Conservation (phyloP, 257 asterid species). For the Salvia rosmarinus region DNA sequence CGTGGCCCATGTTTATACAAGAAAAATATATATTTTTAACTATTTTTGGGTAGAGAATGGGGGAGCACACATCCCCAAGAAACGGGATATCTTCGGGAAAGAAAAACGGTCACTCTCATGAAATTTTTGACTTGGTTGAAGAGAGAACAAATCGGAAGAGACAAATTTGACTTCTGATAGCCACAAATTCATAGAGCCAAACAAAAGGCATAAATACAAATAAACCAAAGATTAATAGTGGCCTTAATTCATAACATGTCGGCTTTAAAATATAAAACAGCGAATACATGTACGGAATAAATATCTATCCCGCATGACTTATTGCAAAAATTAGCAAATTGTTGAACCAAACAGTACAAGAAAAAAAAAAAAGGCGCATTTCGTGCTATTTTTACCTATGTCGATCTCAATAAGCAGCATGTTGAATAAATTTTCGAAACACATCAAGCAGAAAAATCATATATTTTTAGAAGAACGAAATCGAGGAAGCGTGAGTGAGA, state of each 20-base stretch:
- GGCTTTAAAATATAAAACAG: neutral
- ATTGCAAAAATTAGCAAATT: neutral
- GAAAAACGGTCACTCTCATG: neutral
- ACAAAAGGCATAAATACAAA: slow-evolving; percentile 13
- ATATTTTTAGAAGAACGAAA: neutral
- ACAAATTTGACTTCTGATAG: slow-evolving; percentile 15
- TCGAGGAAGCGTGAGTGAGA: neutral
- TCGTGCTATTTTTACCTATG: neutral
- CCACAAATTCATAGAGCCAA: slow-evolving; percentile 15
- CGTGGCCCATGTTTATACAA: slow-evolving; percentile 37
- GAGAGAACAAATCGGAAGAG: slow-evolving; percentile 21
- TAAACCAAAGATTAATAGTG: neutral
- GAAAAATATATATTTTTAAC: slow-evolving; percentile 13
- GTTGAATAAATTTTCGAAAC: neutral
- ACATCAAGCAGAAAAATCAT: neutral
- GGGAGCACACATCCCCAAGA: slow-evolving; percentile 31
- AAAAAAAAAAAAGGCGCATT: neutral
- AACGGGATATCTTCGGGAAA: slow-evolving; percentile 13
- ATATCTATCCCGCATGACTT: neutral
- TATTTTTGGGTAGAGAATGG: neutral
- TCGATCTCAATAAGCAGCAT: neutral
- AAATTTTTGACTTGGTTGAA: slow-evolving; percentile 20
- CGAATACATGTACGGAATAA: neutral
- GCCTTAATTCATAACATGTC: neutral
- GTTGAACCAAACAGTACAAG: neutral